A percentile compares a stretch with the other conserved stretches of the same genome.
Conservation (phyloP, 2,329 filamentous ascomycete species). For the Coniella lustricola region DNA sequence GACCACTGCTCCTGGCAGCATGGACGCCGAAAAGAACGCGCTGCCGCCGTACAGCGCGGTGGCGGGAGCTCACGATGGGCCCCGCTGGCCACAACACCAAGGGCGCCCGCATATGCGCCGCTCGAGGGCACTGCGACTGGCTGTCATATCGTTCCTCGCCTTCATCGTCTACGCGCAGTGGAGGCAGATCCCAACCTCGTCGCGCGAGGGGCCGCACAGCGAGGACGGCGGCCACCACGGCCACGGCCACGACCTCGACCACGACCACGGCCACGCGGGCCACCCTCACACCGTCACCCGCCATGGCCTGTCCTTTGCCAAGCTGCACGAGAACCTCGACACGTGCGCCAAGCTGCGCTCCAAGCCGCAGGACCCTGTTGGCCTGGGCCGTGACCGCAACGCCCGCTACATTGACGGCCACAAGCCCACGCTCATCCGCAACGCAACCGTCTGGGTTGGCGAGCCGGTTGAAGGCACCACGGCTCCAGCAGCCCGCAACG, state of each 20-base stretch:
- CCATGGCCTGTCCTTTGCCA: constrained; percentile 41
- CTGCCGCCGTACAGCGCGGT: constrained; percentile 39
- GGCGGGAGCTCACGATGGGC: constrained; percentile 21
- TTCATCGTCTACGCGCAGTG: constrained; percentile 42
- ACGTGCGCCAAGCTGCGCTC: constrained; percentile 49
- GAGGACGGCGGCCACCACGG: not conserved
- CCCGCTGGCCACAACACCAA: constrained; percentile 12
- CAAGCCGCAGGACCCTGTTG: constrained; percentile 49
- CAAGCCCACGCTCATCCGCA: constrained; percentile 55
- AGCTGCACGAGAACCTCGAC: constrained; percentile 46
- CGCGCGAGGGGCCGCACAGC: not conserved
- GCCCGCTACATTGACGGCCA: constrained; percentile 53
- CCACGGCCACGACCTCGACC: not conserved
- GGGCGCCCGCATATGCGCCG: constrained; percentile 31
- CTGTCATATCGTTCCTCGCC: constrained; percentile 39
- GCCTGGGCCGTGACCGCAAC: constrained; percentile 50
- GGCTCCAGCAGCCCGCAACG: constrained; percentile 46
- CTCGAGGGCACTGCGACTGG: constrained; percentile 35
- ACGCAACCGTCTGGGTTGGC: constrained; percentile 60
- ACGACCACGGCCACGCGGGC: not conserved
- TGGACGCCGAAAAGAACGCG: constrained; percentile 31
- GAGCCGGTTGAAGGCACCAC: constrained; percentile 49
- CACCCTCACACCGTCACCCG: not conserved
- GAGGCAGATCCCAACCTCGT: constrained; percentile 27
- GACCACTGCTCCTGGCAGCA: not conserved